Evolutionary conservation across 139 green algal genomes (phyloP).

Genomic region (Asterochloris sp.): DNA sequence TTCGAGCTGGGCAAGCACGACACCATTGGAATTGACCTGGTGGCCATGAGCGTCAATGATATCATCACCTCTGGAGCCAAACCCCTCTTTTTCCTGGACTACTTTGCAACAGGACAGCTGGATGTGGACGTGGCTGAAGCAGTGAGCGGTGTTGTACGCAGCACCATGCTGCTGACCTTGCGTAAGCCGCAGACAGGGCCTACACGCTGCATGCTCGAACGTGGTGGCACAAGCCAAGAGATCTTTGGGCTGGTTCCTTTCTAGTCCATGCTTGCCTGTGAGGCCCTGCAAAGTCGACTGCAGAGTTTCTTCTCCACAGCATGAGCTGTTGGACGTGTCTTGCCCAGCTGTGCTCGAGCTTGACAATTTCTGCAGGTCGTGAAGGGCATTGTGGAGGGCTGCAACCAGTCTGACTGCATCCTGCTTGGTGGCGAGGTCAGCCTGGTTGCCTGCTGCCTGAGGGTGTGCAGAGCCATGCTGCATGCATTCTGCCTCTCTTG

Average conservation of each 20-base stretch:
- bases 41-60: constrained; percentile 97
- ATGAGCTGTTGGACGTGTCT: no score
- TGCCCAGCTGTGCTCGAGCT: no score
- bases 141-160: constrained; percentile 27
- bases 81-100: constrained; percentile 98
- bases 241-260: no score
- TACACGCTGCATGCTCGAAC: neutral
- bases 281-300: no score
- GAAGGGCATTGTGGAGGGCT: constrained; percentile 96
- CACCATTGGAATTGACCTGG: constrained; percentile 97
- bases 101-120: constrained; percentile 90
- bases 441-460: neutral
- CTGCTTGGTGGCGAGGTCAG: constrained; percentile 86
- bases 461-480: no score
- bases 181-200: no score
- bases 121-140: constrained; percentile 92
- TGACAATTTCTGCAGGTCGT: constrained; percentile 64
- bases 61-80: constrained; percentile 92
- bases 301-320: no score
- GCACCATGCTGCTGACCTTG: no score
- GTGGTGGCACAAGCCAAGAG: no score
- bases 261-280: no score
- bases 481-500: no score
- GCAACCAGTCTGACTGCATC: constrained; percentile 79
- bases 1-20: constrained; percentile 96